Percentiles rank a stretch among this genome's conserved stretches.
Evolutionary conservation across 441 rosid genomes (phyloP).

Genomic region (Hypseocharis bilobata): DNA sequence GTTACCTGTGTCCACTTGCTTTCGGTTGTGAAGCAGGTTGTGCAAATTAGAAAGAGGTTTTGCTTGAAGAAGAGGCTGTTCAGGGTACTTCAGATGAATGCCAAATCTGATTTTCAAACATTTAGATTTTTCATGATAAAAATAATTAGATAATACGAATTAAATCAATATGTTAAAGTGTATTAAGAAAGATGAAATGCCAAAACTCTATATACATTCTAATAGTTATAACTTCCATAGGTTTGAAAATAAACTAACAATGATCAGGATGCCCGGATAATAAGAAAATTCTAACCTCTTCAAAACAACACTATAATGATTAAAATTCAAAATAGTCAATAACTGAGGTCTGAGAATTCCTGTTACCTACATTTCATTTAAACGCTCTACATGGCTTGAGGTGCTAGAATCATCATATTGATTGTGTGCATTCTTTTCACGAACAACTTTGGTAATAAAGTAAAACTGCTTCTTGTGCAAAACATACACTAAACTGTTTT

Average conservation of each 20-base stretch:
- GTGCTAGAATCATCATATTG: constrained; percentile 32
- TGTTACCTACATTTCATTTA: constrained; percentile 43
- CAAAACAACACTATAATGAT: background rate
- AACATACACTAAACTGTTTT: constrained; percentile 62
- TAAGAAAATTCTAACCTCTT: background rate
- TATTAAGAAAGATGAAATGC: constrained; percentile 4
- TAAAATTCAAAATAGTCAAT: background rate
- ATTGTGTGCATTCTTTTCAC: constrained; percentile 44
- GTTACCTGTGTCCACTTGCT: constrained; percentile 49
- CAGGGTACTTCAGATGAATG: constrained; percentile 54
- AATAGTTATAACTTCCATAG: background rate
- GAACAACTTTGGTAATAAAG: constrained; percentile 44
- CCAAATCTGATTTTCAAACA: constrained; percentile 47
- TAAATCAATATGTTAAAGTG: background rate
- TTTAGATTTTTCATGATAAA: background rate
- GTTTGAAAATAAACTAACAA: background rate
- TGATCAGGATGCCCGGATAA: too few species aligned
- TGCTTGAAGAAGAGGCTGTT: constrained; percentile 64
- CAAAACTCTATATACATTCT: background rate
- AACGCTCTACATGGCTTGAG: constrained; percentile 42
- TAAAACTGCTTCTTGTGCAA: constrained; percentile 51
- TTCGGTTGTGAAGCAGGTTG: constrained; percentile 78
- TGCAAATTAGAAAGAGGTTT: constrained; percentile 64
- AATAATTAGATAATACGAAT: constrained; percentile 16
- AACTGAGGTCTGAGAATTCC: constrained; percentile 15